phyloP scores from a whole-genome alignment of 2,329 filamentous ascomycete species.

The Microascus cirrosus region DNA sequence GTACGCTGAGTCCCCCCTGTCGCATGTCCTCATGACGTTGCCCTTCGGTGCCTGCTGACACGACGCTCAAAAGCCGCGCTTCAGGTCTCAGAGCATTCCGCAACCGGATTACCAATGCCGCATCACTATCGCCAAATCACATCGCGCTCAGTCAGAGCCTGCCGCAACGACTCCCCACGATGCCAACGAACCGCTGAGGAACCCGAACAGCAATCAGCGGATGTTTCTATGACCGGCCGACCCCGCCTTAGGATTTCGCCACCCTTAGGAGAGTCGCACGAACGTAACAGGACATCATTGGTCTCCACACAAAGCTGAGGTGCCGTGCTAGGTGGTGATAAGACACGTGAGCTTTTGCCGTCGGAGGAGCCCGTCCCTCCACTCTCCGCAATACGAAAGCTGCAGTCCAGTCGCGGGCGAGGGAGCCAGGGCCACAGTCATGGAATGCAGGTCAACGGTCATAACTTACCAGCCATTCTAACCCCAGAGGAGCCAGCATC shows the following conservation, averaged over 20 bases:
- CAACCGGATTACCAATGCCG: background rate
- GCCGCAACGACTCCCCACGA: background rate
- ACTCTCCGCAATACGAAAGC: background rate
- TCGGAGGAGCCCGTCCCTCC: background rate
- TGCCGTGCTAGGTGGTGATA: background rate
- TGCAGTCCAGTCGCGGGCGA: background rate
- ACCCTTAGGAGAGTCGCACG: background rate
- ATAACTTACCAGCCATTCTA: too few species aligned
- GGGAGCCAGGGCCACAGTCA: background rate
- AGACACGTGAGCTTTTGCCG: background rate
- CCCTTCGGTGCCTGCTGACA: constrained; percentile 5
- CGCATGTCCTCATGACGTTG: constrained; percentile 4
- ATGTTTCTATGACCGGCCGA: background rate
- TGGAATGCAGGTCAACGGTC: background rate
- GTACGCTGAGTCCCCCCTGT: background rate
- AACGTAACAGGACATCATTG: background rate
- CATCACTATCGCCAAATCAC: background rate
- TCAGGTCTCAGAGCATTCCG: background rate
- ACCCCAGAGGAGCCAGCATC: too few species aligned
- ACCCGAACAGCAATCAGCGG: background rate
- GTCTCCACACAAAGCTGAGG: background rate
- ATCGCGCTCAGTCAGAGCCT: background rate
- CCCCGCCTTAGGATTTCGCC: background rate
- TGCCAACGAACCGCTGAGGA: background rate
- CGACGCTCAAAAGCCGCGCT: background rate